Evolutionary conservation across 2,329 filamentous ascomycete species (phyloP).

Genomic region (Aspergillus novoparasiticus): DNA sequence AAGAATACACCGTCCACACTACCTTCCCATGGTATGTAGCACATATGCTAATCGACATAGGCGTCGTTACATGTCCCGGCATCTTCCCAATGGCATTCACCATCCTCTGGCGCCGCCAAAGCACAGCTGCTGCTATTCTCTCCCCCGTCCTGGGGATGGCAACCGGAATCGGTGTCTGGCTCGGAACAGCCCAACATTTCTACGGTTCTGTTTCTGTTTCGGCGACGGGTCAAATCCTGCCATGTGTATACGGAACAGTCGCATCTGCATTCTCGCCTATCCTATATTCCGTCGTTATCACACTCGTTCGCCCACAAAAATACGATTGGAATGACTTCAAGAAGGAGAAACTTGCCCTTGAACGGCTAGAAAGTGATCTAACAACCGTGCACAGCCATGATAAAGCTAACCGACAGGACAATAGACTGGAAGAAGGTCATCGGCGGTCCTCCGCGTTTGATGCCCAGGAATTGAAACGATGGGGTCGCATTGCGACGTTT

Average conservation of each 20-base stretch:
- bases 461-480: conserved; percentile 45
- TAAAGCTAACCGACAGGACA: background rate
- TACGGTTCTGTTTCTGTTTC: conserved; percentile 53
- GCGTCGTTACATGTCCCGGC: conserved; percentile 56
- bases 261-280: conserved; percentile 57
- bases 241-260: conserved; percentile 57
- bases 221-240: conserved; percentile 52
- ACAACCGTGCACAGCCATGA: conserved; percentile 19
- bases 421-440: conserved; percentile 9
- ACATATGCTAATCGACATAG: conserved; percentile 19
- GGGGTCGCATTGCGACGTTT: conserved; percentile 49
- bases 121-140: conserved; percentile 52
- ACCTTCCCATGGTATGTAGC: too few species aligned
- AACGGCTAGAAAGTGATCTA: conserved; percentile 28
- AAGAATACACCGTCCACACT: too few species aligned
- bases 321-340: conserved; percentile 46
- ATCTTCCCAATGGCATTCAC: conserved; percentile 58
- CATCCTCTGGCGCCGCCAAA: conserved; percentile 56
- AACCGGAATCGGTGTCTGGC: conserved; percentile 57
- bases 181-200: conserved; percentile 50
- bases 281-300: conserved; percentile 53
- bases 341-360: conserved; percentile 33
- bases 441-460: conserved; percentile 27
- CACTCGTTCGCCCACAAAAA: conserved; percentile 47
- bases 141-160: conserved; percentile 54